Evolutionary conservation across 768 basidiomycete genomes (phyloP).

Genomic region (Plicaturopsis crispa): DNA sequence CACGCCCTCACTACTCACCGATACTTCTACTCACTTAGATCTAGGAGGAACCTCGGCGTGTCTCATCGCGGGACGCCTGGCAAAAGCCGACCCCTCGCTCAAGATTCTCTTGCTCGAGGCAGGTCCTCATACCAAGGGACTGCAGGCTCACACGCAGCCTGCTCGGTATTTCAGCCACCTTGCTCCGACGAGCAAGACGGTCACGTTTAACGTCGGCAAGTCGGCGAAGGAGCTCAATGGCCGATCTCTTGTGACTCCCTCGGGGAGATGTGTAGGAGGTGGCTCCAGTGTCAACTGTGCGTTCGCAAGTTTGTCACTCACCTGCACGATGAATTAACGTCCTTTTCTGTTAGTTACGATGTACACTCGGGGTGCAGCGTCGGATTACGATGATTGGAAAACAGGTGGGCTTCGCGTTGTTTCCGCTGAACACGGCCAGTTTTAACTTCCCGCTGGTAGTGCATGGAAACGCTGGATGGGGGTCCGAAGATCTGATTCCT

Average conservation of each 20-base stretch:
- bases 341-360: slow-evolving; percentile 25
- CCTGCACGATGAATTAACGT: no score
- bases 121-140: slow-evolving; percentile 41
- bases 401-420: neutral
- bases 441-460: slow-evolving; percentile 9
- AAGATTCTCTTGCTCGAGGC: slow-evolving; percentile 57
- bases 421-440: neutral
- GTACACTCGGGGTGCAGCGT: slow-evolving; percentile 52
- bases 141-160: slow-evolving; percentile 44
- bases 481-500: slow-evolving; percentile 48
- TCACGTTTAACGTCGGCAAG: slow-evolving; percentile 31
- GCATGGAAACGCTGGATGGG: slow-evolving; percentile 53
- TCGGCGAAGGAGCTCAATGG: slow-evolving; percentile 36
- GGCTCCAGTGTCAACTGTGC: slow-evolving; percentile 57
- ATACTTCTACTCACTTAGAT: slow-evolving; percentile 36
- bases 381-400: slow-evolving; percentile 64
- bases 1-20: slow-evolving; percentile 10
- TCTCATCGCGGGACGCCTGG: slow-evolving; percentile 34
- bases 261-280: slow-evolving; percentile 50
- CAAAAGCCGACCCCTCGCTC: slow-evolving; percentile 42
- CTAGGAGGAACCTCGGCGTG: slow-evolving; percentile 29
- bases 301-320: no score
- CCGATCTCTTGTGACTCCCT: slow-evolving; percentile 34
- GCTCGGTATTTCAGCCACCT: slow-evolving; percentile 41
- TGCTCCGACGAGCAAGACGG: slow-evolving; percentile 26